A percentile compares a stretch with the other conserved stretches of the same genome.
These are phyloP conservation scores for Teratosphaeria gauchensis DNA, from an alignment of 2,329 filamentous ascomycete genomes.

Conservation along the genomic window DNA sequence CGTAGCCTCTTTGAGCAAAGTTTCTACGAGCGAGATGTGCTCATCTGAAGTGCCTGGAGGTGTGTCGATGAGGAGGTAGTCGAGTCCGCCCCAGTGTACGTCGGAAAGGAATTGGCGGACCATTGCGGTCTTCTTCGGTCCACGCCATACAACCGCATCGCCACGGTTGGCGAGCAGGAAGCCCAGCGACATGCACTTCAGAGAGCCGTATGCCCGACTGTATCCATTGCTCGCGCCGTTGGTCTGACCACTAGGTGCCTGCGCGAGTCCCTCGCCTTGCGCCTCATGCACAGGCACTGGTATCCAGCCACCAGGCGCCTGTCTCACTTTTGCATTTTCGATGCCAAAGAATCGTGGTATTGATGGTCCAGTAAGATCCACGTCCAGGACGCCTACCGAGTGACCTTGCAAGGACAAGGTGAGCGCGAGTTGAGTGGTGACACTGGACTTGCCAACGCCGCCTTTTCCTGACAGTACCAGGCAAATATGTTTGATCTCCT, in stretches of 20 bases:
- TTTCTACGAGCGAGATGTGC: constrained; percentile 90
- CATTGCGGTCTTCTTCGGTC: constrained; percentile 98
- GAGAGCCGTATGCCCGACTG: constrained; percentile 39
- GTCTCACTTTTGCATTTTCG: constrained; percentile 79
- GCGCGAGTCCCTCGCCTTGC: constrained; percentile 5
- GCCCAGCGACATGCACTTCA: constrained; percentile 84
- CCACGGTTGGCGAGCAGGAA: constrained; percentile 76
- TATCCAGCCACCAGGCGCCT: constrained; percentile 85
- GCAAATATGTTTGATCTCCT: constrained; percentile 9
- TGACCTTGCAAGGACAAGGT: constrained; percentile 76
- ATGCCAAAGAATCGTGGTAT: constrained; percentile 92
- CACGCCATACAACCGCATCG: constrained; percentile 93
- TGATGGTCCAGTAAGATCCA: constrained; percentile 91
- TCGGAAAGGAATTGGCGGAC: constrained; percentile 91
- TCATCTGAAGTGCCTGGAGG: constrained; percentile 94
- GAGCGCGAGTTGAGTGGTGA: constrained; percentile 92
- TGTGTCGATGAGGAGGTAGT: constrained; percentile 90
- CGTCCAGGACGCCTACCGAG: constrained; percentile 88
- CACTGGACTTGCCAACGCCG: constrained; percentile 92
- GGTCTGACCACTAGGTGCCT: not conserved
- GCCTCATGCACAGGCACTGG: constrained; percentile 73
- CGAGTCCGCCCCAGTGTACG: constrained; percentile 77
- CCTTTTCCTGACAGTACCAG: constrained; percentile 92
- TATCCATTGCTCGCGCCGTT: constrained; percentile 4
- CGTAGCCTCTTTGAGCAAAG: constrained; percentile 27